Evolutionary conservation across 2,329 filamentous ascomycete genomes (phyloP).

Genomic region (Microsporum ferrugineum): DNA sequence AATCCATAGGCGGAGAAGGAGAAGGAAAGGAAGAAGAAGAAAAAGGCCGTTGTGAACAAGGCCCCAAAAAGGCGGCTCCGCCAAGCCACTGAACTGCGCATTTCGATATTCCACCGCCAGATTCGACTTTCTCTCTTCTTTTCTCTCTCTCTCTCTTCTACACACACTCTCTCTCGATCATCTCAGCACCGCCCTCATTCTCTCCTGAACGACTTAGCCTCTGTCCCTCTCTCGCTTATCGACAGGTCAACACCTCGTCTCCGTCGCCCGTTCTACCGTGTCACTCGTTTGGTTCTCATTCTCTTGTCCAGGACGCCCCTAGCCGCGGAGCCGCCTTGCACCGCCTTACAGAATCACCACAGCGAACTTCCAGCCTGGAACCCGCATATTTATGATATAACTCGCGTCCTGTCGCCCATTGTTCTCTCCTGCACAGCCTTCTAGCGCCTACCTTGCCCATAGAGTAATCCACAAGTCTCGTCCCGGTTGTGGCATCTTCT

Average conservation of each 20-base stretch:
- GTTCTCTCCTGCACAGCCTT: conserved; percentile 1
- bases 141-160: not conserved
- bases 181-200: not conserved
- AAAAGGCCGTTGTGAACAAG: not conserved
- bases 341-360: not conserved
- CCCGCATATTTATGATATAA: not conserved
- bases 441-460: not conserved
- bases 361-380: not conserved
- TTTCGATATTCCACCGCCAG: not conserved
- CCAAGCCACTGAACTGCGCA: conserved; percentile 1
- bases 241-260: not conserved
- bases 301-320: not conserved
- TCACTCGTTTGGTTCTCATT: not conserved
- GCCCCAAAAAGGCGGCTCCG: not conserved
- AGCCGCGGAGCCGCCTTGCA: conserved; percentile 1
- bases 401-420: not conserved
- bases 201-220: not conserved
- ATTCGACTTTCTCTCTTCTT: not conserved
- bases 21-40: not conserved
- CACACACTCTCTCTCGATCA: not conserved
- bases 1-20: not conserved
- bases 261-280: not conserved
- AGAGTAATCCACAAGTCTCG: not conserved
- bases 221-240: not conserved
- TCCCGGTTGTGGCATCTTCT: not conserved